These are phyloP conservation scores for Durusdinium trenchii DNA, from an alignment of 73 alveolate genomes.

Conservation along the genomic window DNA sequence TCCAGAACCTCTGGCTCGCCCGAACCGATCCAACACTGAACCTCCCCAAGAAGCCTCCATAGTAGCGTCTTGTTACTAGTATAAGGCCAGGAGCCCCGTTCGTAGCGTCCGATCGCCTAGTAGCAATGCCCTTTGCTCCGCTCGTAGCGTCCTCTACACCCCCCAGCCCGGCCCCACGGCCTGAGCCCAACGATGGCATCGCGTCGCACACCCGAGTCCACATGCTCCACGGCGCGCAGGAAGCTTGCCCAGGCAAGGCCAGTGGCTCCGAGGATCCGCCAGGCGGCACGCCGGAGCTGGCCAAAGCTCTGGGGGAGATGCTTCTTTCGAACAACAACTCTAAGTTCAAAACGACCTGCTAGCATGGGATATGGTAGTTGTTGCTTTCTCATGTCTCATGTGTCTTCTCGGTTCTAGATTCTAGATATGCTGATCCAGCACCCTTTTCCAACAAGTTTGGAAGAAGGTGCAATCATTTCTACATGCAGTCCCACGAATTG, in stretches of 20 bases:
- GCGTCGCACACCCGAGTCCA: slow-evolving; percentile 20
- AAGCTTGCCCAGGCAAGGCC: background rate
- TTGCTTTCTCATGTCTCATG: no score
- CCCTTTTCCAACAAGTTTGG: no score
- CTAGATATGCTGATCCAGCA: no score
- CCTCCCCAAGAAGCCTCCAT: background rate
- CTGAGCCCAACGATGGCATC: slow-evolving; percentile 42
- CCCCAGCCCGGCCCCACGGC: slow-evolving; percentile 13
- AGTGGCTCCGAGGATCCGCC: background rate
- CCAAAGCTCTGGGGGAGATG: background rate
- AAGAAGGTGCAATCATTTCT: no score
- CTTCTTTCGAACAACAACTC: background rate
- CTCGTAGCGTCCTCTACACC: background rate
- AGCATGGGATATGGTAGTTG: no score
- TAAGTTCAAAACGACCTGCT: no score
- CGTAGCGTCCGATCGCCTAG: no score
- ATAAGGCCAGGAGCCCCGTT: no score
- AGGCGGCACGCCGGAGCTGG: slow-evolving; percentile 34
- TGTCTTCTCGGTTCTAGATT: no score
- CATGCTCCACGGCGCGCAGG: background rate
- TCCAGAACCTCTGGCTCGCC: background rate
- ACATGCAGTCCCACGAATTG: no score
- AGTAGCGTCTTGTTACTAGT: no score
- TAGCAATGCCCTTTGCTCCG: no score
- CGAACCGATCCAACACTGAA: background rate